Evolutionary conservation across 176 grass and related monocot genomes (phyloP).

Genomic region (Carex kokanica): DNA sequence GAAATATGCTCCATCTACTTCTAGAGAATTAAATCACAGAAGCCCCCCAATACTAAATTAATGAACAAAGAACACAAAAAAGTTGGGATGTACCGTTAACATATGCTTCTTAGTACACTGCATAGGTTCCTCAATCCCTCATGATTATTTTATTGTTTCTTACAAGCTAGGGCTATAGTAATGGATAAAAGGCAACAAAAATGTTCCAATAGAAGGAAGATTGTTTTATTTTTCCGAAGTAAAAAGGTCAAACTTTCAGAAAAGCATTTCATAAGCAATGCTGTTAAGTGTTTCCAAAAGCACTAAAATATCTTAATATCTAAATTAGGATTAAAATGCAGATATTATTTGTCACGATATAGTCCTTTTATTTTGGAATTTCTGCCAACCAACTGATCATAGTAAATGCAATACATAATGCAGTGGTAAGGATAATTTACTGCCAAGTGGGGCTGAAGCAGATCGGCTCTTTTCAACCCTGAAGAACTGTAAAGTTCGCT

Average conservation of each 20-base stretch:
- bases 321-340: neutral
- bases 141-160: neutral
- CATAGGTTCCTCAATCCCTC: neutral
- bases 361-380: neutral
- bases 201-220: neutral
- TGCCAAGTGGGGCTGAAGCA: conserved; percentile 81
- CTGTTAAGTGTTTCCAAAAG: neutral
- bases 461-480: conserved; percentile 68
- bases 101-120: neutral
- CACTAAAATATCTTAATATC: neutral
- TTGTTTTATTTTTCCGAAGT: neutral
- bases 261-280: neutral
- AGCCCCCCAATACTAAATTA: neutral
- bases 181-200: neutral
- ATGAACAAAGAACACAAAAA: neutral
- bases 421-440: conserved; percentile 87
- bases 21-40: neutral
- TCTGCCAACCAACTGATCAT: neutral
- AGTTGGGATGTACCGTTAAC: neutral
- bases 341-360: neutral
- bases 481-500: conserved; percentile 84
- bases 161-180: neutral
- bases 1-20: neutral
- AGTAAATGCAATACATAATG: conserved; percentile 20
- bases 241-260: neutral